Conservation (phyloP, 2,329 filamentous ascomycete genomes). For the Helminthosporium solani region DNA sequence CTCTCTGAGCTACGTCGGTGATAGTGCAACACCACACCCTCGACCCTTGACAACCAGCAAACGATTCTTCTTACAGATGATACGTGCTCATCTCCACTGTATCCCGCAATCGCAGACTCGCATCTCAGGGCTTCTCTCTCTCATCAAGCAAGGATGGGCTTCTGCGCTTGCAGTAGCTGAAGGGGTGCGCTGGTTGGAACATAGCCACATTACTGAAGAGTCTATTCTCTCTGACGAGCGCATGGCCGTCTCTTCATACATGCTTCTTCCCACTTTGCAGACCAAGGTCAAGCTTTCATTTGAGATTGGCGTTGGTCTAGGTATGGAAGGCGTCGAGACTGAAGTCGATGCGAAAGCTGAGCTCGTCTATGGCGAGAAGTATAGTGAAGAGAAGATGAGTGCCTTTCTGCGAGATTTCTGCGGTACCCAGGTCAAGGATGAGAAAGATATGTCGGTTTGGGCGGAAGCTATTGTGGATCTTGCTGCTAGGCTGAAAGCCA, state of each 20-base stretch:
- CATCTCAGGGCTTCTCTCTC: conserved; percentile 58
- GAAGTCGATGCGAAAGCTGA: conserved; percentile 59
- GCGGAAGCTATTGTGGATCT: conserved; percentile 48
- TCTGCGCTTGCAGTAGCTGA: conserved; percentile 60
- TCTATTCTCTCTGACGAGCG: conserved; percentile 64
- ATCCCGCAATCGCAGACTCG: conserved; percentile 60
- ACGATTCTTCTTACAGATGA: conserved; percentile 73
- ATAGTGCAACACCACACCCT: conserved; percentile 55
- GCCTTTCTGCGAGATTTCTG: conserved; percentile 66
- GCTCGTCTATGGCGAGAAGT: conserved; percentile 75
- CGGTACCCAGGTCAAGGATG: conserved; percentile 26
- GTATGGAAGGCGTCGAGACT: conserved; percentile 51
- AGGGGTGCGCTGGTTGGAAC: conserved; percentile 62
- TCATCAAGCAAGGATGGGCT: conserved; percentile 66
- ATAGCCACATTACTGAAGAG: conserved; percentile 66
- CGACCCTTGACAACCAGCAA: conserved; percentile 63
- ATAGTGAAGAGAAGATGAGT: conserved; percentile 72
- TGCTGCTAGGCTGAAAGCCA: conserved; percentile 45
- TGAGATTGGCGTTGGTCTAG: conserved; percentile 51
- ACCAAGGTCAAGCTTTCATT: conserved; percentile 69
- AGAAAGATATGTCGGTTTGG: conserved; percentile 43
- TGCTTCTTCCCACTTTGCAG: conserved; percentile 64
- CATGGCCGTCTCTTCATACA: conserved; percentile 60
- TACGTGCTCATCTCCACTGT: conserved; percentile 66
- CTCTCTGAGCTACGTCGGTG: conserved; percentile 69